Conservation (phyloP, 192 early-diverging fungal species). For the Mortierella alpina region DNA sequence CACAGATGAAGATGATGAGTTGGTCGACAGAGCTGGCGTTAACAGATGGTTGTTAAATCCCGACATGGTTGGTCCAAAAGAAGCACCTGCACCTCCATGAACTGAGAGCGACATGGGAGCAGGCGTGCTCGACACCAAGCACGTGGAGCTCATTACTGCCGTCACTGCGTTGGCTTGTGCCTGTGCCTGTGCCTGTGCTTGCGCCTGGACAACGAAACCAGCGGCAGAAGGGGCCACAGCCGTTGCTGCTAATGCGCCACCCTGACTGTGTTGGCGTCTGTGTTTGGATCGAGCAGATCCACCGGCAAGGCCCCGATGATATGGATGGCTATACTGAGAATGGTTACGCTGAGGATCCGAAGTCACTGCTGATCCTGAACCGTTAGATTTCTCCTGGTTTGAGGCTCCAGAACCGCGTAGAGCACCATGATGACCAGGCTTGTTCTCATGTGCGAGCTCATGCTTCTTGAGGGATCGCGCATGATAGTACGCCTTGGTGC, state of each 20-base stretch:
- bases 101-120: conserved; percentile 18
- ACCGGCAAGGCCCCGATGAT: conserved; percentile 28
- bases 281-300: conserved; percentile 27
- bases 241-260: conserved; percentile 3
- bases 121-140: conserved; percentile 1
- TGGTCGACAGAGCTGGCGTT: conserved; percentile 30
- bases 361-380: background rate
- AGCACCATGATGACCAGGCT: conserved; percentile 6
- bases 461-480: conserved; percentile 72
- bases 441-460: conserved; percentile 61
- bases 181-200: background rate
- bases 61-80: background rate
- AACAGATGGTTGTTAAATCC: conserved; percentile 26
- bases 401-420: conserved; percentile 33
- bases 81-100: background rate
- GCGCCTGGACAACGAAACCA: background rate
- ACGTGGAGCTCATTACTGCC: background rate
- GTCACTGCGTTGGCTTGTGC: too few relatives aligned
- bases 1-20: conserved; percentile 30
- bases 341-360: conserved; percentile 5
- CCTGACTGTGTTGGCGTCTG: conserved; percentile 42
- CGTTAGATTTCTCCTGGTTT: conserved; percentile 6
- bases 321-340: conserved; percentile 41
- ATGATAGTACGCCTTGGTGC: conserved; percentile 72
- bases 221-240: background rate